These are phyloP conservation scores for Lagenidium giganteum DNA, from an alignment of 352 stramenopile species.

Conservation along the genomic window DNA sequence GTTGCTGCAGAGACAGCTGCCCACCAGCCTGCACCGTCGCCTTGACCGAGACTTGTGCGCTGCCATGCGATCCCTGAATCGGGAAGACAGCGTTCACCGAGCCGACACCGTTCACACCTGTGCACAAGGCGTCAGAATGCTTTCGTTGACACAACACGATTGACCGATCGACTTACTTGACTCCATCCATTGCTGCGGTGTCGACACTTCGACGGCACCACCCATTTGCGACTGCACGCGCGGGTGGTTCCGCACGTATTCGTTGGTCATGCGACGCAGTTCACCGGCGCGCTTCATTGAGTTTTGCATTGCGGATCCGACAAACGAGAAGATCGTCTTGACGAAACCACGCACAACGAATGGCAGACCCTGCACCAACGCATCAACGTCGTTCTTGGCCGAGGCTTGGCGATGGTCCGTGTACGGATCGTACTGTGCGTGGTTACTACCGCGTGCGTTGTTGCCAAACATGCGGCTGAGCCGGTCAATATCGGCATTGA, in stretches of 20 bases:
- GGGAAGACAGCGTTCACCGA: slow-evolving; percentile 61
- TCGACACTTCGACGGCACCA: slow-evolving; percentile 36
- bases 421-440: too few relatives aligned
- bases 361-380: slow-evolving; percentile 51
- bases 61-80: slow-evolving; percentile 26
- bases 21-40: slow-evolving; percentile 34
- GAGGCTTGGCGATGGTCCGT: slow-evolving; percentile 8
- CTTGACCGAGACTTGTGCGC: slow-evolving; percentile 49
- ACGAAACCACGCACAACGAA: slow-evolving; percentile 54
- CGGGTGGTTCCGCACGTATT: slow-evolving; percentile 45
- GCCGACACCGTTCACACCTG: slow-evolving; percentile 65
- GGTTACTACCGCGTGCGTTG: not conserved
- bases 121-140: not conserved
- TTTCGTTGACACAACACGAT: not conserved
- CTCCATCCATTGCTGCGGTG: slow-evolving; percentile 67
- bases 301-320: slow-evolving; percentile 47
- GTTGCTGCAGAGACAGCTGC: slow-evolving; percentile 37
- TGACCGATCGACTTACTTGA: slow-evolving; percentile 36
- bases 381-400: slow-evolving; percentile 36
- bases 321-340: slow-evolving; percentile 64
- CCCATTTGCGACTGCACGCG: slow-evolving; percentile 49
- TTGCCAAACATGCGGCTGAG: slow-evolving; percentile 40
- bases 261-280: slow-evolving; percentile 42
- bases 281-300: slow-evolving; percentile 62
- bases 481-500: slow-evolving; percentile 43